Percentiles rank a stretch among this genome's conserved stretches.
phyloP scores from a whole-genome alignment of 2,329 filamentous ascomycete genomes.

The Aspergillus sp. region DNA sequence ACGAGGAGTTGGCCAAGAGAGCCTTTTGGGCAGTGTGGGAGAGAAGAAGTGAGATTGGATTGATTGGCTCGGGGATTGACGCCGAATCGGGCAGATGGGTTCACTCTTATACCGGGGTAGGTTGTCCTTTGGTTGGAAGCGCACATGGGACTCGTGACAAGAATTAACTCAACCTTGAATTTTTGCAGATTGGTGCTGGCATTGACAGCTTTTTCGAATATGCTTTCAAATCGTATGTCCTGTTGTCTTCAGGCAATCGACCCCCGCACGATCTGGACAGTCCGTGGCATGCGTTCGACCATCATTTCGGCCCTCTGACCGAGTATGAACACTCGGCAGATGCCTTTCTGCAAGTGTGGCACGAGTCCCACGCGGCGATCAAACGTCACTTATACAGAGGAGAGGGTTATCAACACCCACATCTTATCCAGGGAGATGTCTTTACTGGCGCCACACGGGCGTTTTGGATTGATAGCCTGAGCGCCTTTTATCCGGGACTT shows the following conservation, averaged over 20 bases:
- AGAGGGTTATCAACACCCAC: slow-evolving; percentile 73
- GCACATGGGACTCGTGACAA: background rate
- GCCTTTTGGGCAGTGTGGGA: slow-evolving; percentile 99
- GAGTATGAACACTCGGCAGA: slow-evolving; percentile 70
- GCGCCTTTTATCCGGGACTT: slow-evolving; percentile 90
- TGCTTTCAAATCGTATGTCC: slow-evolving; percentile 87
- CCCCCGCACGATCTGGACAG: slow-evolving; percentile 37
- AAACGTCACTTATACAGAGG: slow-evolving; percentile 88
- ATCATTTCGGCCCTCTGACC: slow-evolving; percentile 65
- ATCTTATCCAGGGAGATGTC: slow-evolving; percentile 88
- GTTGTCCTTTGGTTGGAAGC: slow-evolving; percentile 9
- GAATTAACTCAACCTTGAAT: slow-evolving; percentile 5
- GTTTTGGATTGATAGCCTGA: slow-evolving; percentile 94
- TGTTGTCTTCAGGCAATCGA: slow-evolving; percentile 71
- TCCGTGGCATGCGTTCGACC: slow-evolving; percentile 54
- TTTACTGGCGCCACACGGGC: slow-evolving; percentile 83
- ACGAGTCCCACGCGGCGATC: slow-evolving; percentile 80
- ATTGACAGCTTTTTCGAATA: slow-evolving; percentile 99
- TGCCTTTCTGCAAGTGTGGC: slow-evolving; percentile 78
- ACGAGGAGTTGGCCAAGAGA: slow-evolving; percentile 83
- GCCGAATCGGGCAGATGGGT: slow-evolving; percentile 90
- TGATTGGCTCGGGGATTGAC: slow-evolving; percentile 90
- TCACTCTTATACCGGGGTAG: slow-evolving; percentile 73
- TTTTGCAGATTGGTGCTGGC: slow-evolving; percentile 73
- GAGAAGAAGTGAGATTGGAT: slow-evolving; percentile 75